phyloP scores from a whole-genome alignment of 75 land plant species.

The Cryptomeria japonica region DNA sequence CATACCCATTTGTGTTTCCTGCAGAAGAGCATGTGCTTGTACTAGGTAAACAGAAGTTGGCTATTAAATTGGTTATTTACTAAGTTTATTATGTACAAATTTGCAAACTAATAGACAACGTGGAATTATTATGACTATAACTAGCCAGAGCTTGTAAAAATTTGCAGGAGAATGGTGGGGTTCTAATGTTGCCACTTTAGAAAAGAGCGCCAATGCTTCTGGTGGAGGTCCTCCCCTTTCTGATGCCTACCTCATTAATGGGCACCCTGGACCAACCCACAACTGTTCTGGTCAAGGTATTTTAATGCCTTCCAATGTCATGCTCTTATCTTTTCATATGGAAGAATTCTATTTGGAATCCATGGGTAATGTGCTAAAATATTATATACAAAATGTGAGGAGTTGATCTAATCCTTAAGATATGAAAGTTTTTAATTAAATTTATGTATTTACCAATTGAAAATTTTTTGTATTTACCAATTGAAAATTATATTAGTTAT shows the following conservation, averaged over 20 bases:
- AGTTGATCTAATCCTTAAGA: not conserved
- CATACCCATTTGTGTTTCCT: conserved; percentile 37
- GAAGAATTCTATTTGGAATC: not conserved
- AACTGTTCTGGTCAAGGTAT: conserved; percentile 32
- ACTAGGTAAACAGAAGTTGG: conserved; percentile 28
- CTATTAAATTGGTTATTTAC: not conserved
- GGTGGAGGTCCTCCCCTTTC: conserved; percentile 25
- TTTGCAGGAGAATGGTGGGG: conserved; percentile 30
- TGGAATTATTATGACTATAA: not conserved
- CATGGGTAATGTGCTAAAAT: not conserved
- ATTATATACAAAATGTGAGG: not conserved
- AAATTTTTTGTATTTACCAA: no score
- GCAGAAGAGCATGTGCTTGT: conserved; percentile 27
- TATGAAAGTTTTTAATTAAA: not conserved
- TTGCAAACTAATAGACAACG: not conserved
- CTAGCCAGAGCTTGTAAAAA: not conserved
- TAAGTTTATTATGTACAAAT: not conserved
- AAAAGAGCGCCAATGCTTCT: not conserved
- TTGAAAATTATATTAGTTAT: no score
- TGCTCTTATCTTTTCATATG: not conserved
- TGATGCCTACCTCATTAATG: conserved; percentile 34
- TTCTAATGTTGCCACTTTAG: conserved; percentile 11
- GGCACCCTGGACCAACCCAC: conserved; percentile 31
- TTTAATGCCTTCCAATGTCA: not conserved
- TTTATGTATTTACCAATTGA: not conserved